Conservation (phyloP, 495 filamentous ascomycete species). For the Penicillium robsamsonii region DNA sequence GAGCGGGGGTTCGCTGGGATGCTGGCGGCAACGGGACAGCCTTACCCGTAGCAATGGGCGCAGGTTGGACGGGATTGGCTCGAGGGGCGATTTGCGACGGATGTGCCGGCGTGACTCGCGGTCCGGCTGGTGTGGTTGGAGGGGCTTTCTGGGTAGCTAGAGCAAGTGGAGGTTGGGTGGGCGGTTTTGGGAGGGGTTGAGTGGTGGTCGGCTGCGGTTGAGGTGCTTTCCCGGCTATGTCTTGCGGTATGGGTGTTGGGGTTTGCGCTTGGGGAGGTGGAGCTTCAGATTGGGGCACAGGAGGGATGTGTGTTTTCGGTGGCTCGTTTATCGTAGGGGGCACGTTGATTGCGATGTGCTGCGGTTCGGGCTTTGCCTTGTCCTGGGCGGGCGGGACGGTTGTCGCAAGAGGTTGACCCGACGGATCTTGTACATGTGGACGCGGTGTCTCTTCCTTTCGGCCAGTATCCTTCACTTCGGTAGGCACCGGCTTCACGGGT, state of each 20-base stretch:
- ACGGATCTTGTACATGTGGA: slow-evolving; percentile 10
- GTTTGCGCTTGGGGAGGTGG: slow-evolving; percentile 15
- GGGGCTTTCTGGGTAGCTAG: slow-evolving; percentile 22
- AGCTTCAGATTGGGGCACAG: slow-evolving; percentile 10
- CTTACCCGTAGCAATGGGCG: slow-evolving; percentile 21
- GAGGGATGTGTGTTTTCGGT: slow-evolving; percentile 1
- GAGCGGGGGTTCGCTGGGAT: slow-evolving; percentile 26
- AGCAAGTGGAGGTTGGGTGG: slow-evolving; percentile 34
- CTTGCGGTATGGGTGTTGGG: slow-evolving; percentile 20
- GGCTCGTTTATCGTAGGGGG: slow-evolving; percentile 19
- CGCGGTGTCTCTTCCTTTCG: slow-evolving; percentile 28
- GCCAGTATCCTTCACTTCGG: slow-evolving; percentile 42
- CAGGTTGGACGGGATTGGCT: slow-evolving; percentile 17
- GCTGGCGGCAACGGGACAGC: slow-evolving; percentile 13
- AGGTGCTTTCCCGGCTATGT: slow-evolving; percentile 28
- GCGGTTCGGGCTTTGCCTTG: slow-evolving; percentile 19
- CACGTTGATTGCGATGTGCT: slow-evolving; percentile 8
- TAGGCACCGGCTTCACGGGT: slow-evolving; percentile 19
- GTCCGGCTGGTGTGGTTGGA: slow-evolving; percentile 22
- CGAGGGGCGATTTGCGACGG: slow-evolving; percentile 30
- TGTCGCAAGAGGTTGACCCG: slow-evolving; percentile 8
- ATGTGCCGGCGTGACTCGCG: slow-evolving; percentile 21
- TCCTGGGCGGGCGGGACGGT: slow-evolving; percentile 10
- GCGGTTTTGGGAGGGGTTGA: slow-evolving; percentile 29
- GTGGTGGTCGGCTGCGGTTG: slow-evolving; percentile 34